Evolutionary conservation across 2,329 filamentous ascomycete genomes (phyloP).

Genomic region (Trichoderma koningii): DNA sequence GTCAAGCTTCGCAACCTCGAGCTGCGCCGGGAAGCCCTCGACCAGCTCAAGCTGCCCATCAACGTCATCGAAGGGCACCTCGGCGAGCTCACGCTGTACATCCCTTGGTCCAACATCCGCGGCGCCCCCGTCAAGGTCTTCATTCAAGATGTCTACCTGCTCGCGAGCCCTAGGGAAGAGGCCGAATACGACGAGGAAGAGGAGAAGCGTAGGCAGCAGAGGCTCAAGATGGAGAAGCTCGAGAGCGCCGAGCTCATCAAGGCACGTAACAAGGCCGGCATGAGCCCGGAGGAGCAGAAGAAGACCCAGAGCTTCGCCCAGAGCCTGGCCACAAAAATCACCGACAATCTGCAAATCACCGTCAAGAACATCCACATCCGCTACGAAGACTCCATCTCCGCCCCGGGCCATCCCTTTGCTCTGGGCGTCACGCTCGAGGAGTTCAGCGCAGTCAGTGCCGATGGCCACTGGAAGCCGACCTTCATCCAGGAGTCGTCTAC

Average conservation of each 20-base stretch:
- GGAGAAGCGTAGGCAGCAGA: constrained; percentile 80
- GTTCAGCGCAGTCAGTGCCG: constrained; percentile 95
- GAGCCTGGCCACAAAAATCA: constrained; percentile 91
- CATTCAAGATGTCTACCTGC: constrained; percentile 94
- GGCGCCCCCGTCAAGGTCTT: constrained; percentile 92
- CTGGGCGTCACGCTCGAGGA: constrained; percentile 90
- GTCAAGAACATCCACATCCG: constrained; percentile 98
- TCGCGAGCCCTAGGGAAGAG: constrained; percentile 95
- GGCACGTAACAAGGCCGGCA: constrained; percentile 86
- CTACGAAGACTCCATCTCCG: constrained; percentile 96
- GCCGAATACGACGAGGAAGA: constrained; percentile 91
- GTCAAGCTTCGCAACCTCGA: constrained; percentile 93
- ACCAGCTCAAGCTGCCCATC: constrained; percentile 93
- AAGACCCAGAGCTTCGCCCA: constrained; percentile 98
- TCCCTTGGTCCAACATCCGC: constrained; percentile 96
- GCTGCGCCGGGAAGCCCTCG: constrained; percentile 89
- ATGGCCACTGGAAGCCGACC: constrained; percentile 90
- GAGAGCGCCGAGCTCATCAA: constrained; percentile 95
- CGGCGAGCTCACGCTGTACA: constrained; percentile 85
- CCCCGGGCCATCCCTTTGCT: constrained; percentile 92
- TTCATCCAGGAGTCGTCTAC: constrained; percentile 86
- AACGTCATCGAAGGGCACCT: constrained; percentile 97
- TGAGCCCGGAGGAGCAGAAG: constrained; percentile 93
- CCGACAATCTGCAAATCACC: constrained; percentile 96
- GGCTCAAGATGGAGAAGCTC: constrained; percentile 98